Evolutionary conservation across 1,139 yeast genomes (phyloP), one percentile per base, ranked within the genome.

Genomic region (Komagataea norvegica): DNA sequence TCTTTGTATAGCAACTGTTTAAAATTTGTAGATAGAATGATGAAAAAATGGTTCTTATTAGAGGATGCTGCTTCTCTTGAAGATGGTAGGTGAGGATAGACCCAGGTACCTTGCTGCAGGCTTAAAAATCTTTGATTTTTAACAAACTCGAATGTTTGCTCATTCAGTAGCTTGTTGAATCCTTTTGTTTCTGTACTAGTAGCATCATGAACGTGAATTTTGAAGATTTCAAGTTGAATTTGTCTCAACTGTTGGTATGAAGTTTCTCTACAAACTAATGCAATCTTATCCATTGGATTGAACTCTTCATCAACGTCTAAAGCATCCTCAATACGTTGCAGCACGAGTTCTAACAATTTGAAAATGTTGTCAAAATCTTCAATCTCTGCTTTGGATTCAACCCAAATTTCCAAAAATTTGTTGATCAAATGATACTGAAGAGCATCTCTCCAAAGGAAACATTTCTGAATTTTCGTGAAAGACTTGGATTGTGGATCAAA

Each of bases 51-150:
- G 46, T 57, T 60, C 13, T 59, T 56, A 19, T 43, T 21, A 4
- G 39, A 10, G 19, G 45, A 43, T n/a, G 50, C 46, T 2, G 49
- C 46, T 31, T 59, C 57, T 18, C 65, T 55, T 40, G 73, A 77
- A 2, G 78, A 68, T 33, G 87, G 87, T 38, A 69, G 64, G 37
- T 78, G 83, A 3, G 81, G 71, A 51, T 68, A 79, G n/a, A 84
- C 91, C 95, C 95, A 86, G 3, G 86, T 74, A 4, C 96, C 95
- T 49, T 75, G 77, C 29, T 86, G 74, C 37, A 87, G 61, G 52
- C 79, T 79, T 39, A 82, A 63, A 31, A 82, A 77, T 48, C 94
- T 68, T 59, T 85, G 94, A 55, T 83, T 91, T 43, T 75, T 70
- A n/a, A 86, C 89, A 55, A 83, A 84, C 37, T 80, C 83, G 47